These are phyloP conservation scores for Suillus subalutaceus DNA, from an alignment of 768 basidiomycete species.

Conservation along the genomic window DNA sequence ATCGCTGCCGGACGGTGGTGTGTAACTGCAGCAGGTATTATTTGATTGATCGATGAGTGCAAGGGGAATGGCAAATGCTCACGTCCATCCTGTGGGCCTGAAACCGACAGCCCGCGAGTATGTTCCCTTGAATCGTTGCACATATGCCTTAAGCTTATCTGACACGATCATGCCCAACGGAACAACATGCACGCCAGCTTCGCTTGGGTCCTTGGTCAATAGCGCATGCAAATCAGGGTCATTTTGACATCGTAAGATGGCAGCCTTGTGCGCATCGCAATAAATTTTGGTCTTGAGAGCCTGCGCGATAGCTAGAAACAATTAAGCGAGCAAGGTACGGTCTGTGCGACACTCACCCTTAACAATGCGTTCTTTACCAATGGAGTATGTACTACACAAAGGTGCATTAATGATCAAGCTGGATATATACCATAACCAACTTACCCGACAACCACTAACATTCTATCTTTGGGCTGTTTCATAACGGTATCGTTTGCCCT, in stretches of 20 bases:
- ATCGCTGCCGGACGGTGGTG: conserved; percentile 65
- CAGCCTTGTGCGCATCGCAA: conserved; percentile 83
- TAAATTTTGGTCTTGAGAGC: conserved; percentile 83
- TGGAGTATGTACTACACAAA: conserved; percentile 83
- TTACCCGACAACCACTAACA: conserved; percentile 76
- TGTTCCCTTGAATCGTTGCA: conserved; percentile 69
- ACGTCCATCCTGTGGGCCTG: conserved; percentile 97
- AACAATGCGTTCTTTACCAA: conserved; percentile 97
- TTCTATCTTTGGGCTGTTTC: conserved; percentile 41
- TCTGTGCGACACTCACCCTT: conserved; percentile 60
- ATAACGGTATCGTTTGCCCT: conserved; percentile 31
- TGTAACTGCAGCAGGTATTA: conserved; percentile 48
- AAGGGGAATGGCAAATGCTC: conserved; percentile 30
- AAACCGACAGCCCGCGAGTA: conserved; percentile 81
- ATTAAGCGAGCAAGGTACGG: not conserved
- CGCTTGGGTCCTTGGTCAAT: conserved; percentile 74
- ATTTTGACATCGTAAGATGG: conserved; percentile 80
- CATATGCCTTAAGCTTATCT: conserved; percentile 78
- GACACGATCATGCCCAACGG: conserved; percentile 75
- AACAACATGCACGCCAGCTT: conserved; percentile 83
- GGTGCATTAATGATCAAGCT: conserved; percentile 3
- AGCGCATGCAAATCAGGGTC: conserved; percentile 82
- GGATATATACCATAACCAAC: conserved; percentile 16
- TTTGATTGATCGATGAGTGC: not conserved
- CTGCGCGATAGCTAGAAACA: conserved; percentile 72